Percentiles rank a stretch among this genome's conserved stretches.
Evolutionary conservation across 768 basidiomycete genomes (phyloP).

Genomic region (Royoungia palumana): DNA sequence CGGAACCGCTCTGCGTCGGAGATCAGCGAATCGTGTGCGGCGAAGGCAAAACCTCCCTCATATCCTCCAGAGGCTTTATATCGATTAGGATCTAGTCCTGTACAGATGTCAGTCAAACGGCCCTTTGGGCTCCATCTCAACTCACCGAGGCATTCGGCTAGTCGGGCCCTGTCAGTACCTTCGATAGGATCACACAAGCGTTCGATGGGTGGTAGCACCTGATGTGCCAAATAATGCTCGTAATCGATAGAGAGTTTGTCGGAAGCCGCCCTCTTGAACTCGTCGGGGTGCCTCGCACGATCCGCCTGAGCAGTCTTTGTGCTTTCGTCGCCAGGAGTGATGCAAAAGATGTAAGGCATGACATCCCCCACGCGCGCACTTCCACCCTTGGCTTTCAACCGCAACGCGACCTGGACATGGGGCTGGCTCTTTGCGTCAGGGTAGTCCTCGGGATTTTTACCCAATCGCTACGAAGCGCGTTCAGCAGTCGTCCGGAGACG

Average conservation of each 20-base stretch:
- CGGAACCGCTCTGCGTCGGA: conserved; percentile 87
- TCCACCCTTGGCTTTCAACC: conserved; percentile 81
- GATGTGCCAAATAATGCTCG: conserved; percentile 86
- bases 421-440: conserved; percentile 94
- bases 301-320: conserved; percentile 83
- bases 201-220: conserved; percentile 92
- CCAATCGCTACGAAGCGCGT: conserved; percentile 62
- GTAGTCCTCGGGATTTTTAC: conserved; percentile 96
- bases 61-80: conserved; percentile 43
- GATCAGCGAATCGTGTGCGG: conserved; percentile 83
- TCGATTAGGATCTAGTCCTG: conserved; percentile 61
- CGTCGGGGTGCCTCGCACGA: conserved; percentile 90
- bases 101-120: background rate
- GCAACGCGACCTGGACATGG: conserved; percentile 93
- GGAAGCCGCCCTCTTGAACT: conserved; percentile 65
- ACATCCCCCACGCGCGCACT: conserved; percentile 87
- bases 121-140: background rate
- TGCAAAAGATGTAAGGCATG: conserved; percentile 92
- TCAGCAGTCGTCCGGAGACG: background rate
- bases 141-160: conserved; percentile 94
- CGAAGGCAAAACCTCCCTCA: conserved; percentile 62
- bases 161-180: conserved; percentile 85
- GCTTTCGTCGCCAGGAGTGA: conserved; percentile 66
- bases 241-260: conserved; percentile 75
- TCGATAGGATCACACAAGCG: conserved; percentile 95